Evolutionary conservation across 371 early-diverging fungal species (phyloP), one percentile per base, ranked within the genome.

Genomic region (Circinella umbellata): DNA sequence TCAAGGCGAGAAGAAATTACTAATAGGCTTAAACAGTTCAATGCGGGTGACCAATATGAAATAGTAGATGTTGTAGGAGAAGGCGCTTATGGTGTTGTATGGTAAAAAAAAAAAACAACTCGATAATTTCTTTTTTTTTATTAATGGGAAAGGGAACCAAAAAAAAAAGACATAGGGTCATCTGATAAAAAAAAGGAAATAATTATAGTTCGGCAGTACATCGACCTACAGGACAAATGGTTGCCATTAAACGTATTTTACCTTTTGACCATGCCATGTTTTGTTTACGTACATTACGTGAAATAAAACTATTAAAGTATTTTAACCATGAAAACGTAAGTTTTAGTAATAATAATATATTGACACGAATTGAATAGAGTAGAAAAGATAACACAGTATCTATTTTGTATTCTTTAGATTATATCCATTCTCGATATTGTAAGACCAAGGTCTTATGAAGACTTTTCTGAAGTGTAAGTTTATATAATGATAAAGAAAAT

Each of bases 231-330:
- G 94, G 95, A 9, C 93, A 94, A 78, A 92, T 90, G 71, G 96
- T 97, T 1, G 97, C 97, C 75, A 95, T 97, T 77, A 97, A 97
- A 76, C 94, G 94, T 81, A 93, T 95, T 55, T 90, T 90, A 15
- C 94, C 94, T 7, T 92, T 96, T 72, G 95, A 94, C 62, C 94
- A 94, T 75, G 92, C 92, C 77, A 93, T 96, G 83, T 92, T 96
- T 69, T 94, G 94, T 73, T 82, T 94, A 67, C 82, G 96, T 68
- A 93, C 94, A 13, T 74, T 96, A 54, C 87, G 96, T 65, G 96
- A 96, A 84, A 91, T 96, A 75, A 96, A 96, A 74, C 79, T 96
- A 13, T 83, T 95, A 66, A 90, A 92, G 62, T 95, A 95, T 76
- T 95, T 96, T 65, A 91, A 94, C 78, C 93, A 92, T 77, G 92